A percentile compares a stretch with the other conserved stretches of the same genome.
Evolutionary conservation across 192 early-diverging fungal genomes (phyloP).

Genomic region (Backusella sp.): DNA sequence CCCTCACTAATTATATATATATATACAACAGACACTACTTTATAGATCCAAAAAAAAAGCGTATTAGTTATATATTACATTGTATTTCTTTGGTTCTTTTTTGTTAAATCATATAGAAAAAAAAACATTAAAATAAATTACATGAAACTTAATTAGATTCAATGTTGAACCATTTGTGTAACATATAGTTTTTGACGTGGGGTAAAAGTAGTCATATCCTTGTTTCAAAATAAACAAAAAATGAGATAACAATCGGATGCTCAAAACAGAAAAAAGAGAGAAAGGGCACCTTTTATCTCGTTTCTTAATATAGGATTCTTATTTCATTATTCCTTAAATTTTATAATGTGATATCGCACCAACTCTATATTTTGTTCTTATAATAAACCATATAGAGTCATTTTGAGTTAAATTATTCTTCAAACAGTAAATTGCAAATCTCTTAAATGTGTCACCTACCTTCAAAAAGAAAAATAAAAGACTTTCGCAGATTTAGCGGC

Average conservation of each 20-base stretch:
- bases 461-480: slow-evolving; percentile 10
- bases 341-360: neutral
- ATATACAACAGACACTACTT: neutral
- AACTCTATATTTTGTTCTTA: slow-evolving; percentile 1
- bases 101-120: neutral
- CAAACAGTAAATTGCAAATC: slow-evolving; percentile 3
- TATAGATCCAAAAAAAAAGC: neutral
- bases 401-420: neutral
- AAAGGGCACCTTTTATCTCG: neutral
- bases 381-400: neutral
- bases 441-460: slow-evolving; percentile 2
- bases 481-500: neutral
- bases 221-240: neutral
- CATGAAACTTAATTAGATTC: neutral
- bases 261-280: neutral
- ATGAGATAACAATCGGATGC: neutral
- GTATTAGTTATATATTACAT: neutral
- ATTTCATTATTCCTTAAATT: slow-evolving; percentile 7
- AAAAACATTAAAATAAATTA: neutral
- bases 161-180: neutral
- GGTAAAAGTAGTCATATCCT: neutral
- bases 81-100: neutral
- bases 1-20: neutral
- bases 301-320: neutral
- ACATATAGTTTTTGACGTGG: neutral